Base-by-base conservation (phyloP, 352 stramenopile species). In the Globisporangium cederbergense region DNA sequence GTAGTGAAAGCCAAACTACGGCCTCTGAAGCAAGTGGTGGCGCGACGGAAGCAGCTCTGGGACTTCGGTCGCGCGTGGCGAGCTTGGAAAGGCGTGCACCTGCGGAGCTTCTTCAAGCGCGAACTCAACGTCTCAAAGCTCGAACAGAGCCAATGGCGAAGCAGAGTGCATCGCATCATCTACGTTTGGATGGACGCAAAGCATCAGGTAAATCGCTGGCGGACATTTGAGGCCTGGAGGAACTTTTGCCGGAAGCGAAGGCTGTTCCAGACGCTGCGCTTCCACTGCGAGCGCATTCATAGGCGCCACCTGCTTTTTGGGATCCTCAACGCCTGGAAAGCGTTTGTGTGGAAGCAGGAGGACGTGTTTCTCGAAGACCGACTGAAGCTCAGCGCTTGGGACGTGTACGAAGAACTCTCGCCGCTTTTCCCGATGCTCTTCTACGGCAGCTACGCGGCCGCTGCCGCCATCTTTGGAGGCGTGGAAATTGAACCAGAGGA, bases 351-450 rank as follows among this genome's bases (percentile, higher is more conserved):
- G 77, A 84, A 89, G 43, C 78, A 81, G 4, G 64, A 78, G 1
- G 77, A 88, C 51, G 72, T 65, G 5, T 89, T 86, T 50, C 54
- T 91, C 3, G 80, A 90, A 60, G 80, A 90, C 22, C 68, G 62
- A 16, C 64, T 91, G 1, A 62, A 65, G 18, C 66, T 91, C 8
- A 83, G 79, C 32, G 79, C 80, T 2, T 89, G 80, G 80, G 77
- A 85, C 43, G 64, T 66, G 3, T 89, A 88, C 71, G 62, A 72
- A 16, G 80, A 89, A 46, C 58, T 91, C 14, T 74, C 78, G 1
- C 72, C 76, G 28, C 72, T 81, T 13, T 70, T 89, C 25, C 77
- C 80, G 1, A 83, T 80, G 74, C 73, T 90, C 43, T 90, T 90
- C 59, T 88, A 79, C 55, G 82, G 82, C 10, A 71, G 61, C 58